Evolutionary conservation across 176 grass and related monocot genomes (phyloP), one percentile per base, ranked within the genome.

Genomic region (Bolboschoenus planiculmis): DNA sequence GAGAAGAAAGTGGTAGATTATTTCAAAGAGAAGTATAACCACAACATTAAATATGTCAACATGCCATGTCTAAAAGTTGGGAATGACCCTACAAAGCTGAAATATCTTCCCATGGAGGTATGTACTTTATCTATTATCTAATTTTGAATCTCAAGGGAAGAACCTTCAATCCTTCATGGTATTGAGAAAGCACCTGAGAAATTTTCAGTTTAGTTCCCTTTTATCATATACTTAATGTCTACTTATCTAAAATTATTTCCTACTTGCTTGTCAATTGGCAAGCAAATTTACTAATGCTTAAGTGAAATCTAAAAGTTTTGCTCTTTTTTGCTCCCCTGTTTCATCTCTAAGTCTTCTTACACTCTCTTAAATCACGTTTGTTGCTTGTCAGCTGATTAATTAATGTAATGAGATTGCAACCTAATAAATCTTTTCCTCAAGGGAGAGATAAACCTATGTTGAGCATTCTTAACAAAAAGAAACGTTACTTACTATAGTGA

Each of bases 41-140:
- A 87, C 37, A 56, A 88, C 15, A 8, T 95, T 2, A 16, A 63
- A 31, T 87, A 91, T 51, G 79, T 27, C 60, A 65, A 87, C 81
- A 78, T 94, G 47, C 92, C 90, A 30, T 95, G 89, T 56, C 44
- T 93, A 7, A 85, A 95, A 76, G 92, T 92, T 75, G 92, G 95
- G 10, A 92, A 31, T 29, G 85, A 90, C 2, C 11, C 71, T 2
- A 64, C 91, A 47, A 92, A 23, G 56, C 84, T 84, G 4, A 95
- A 72, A 37, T 98, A 94, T 81, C 78, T 98, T 5, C 95, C 92
- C 10, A 90, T 98, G 85, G 92, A 98, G 87, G 95, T 94, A 81
- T 31, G 39, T 62, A 30, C 24, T 78, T n/a, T 44, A 54, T 81
- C 2, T 33, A 80, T 35, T 81, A 70, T 7, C 15, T 10, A 85